Base-by-base conservation (phyloP, 768 basidiomycete species). In the Lactarius tabidus region DNA sequence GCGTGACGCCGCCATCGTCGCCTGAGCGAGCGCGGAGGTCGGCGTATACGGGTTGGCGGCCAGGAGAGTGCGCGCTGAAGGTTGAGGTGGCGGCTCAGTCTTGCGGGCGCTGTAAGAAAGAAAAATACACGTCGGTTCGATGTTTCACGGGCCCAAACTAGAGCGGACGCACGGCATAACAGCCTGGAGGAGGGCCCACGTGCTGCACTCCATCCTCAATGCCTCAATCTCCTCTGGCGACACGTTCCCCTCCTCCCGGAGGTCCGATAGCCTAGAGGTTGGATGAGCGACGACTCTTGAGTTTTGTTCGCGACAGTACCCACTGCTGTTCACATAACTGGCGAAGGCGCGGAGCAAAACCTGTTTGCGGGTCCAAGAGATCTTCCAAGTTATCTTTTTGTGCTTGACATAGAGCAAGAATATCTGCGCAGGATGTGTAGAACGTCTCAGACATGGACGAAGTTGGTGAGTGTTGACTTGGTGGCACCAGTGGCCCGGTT, bases 31-130 rank as follows among this genome's bases (percentile, higher is more conserved):
- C 0, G 86, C 86, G 6, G 85, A 81, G 0, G 89, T 86, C 0
- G 93, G 91, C 0, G 89, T 90, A 75, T 93, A 95, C 0, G 92
- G 91, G 71, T 95, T 94, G 67, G 84, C 77, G 2, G 80, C 71
- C 41, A 93, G 79, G 12, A 93, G 75, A 6, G 79, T 77, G 58
- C 79, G 81, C 1, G 90, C 81, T 23, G 83, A 76, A 15, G 83
- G 80, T 29, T 77, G 75, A 1, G 76, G 71, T 4, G 78, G 75
- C n/a, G 78, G 74, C 51, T 85, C 82, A 0, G 84, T 86, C 79
- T 89, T 90, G 53, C 91, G 84, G 26, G 85, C 82, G n/a, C 90
- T 89, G 69, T 23, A 53, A 28, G 7, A 20, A n/a, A 29, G 10
- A 36, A 8, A 10, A 26, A 23, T 28, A 54, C 55, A 52, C 10